These are phyloP conservation scores for Colletotrichum karsti DNA, from an alignment of 2,329 filamentous ascomycete genomes.

Conservation along the genomic window DNA sequence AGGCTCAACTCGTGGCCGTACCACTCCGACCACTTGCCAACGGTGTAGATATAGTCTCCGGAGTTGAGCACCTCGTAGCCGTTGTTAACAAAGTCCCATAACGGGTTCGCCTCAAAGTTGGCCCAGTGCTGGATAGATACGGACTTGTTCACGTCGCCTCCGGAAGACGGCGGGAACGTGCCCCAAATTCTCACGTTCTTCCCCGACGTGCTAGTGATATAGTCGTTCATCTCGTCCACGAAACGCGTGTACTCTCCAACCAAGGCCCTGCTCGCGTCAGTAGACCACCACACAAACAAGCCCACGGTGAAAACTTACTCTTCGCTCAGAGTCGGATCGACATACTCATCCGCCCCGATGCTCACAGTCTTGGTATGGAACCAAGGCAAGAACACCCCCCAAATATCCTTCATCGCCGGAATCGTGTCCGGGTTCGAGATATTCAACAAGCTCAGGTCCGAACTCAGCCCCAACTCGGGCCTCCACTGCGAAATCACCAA, in stretches of 20 bases:
- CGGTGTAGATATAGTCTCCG: constrained; percentile 34
- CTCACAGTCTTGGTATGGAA: constrained; percentile 63
- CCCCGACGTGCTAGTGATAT: constrained; percentile 29
- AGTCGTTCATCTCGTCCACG: constrained; percentile 52
- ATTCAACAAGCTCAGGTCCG: constrained; percentile 56
- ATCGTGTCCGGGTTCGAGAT: constrained; percentile 57
- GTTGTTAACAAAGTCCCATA: constrained; percentile 32
- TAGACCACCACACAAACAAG: accelerated
- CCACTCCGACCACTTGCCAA: constrained; percentile 32
- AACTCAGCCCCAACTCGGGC: constrained; percentile 58
- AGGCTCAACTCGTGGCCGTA: constrained; percentile 30
- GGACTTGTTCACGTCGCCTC: constrained; percentile 24
- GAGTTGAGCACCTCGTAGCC: constrained; percentile 36
- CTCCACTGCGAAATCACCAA: constrained; percentile 67
- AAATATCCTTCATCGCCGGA: constrained; percentile 59
- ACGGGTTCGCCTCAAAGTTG: constrained; percentile 31
- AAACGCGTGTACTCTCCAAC: constrained; percentile 60
- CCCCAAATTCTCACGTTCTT: constrained; percentile 64
- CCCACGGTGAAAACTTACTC: constrained; percentile 30
- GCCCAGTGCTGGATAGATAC: constrained; percentile 47
- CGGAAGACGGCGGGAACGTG: constrained; percentile 38
- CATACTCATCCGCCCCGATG: constrained; percentile 65
- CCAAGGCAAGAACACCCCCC: constrained; percentile 62
- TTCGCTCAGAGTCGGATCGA: constrained; percentile 40
- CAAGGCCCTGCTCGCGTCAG: constrained; percentile 30